Base-by-base conservation (phyloP, 1,284 basidiomycete genomes). In the Boletus calvinii region DNA sequence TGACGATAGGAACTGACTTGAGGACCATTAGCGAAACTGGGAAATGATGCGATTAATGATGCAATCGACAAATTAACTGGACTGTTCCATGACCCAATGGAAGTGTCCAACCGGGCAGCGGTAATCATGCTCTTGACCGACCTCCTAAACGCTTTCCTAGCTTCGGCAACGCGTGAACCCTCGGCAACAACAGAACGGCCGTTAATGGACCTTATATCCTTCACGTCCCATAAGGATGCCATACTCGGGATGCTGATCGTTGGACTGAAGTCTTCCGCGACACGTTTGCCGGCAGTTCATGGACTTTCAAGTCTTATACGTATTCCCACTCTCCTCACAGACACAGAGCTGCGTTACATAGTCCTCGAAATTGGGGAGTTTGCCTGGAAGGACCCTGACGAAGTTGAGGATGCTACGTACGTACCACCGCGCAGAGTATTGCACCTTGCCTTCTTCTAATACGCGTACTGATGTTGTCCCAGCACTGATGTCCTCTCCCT, bases 361-460 rank as follows among this genome's bases (percentile, higher is more conserved):
- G 88, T 95, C 1, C 84, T 87, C 52, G 85, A 82, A 49, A 77
- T 90, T 30, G 85, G 91, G 61, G 86, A 92, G 44, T 71, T 94
- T 10, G 69, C 93, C 31, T 72, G 80, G 34, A 75, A 76, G 20
- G 74, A 79, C 37, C 73, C 77, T 24, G 79, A 83, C 13, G 83
- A 86, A 18, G 73, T 68, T 6, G 78, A 80, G 18, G 83, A 85
- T 41, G 65, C 78, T 46, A 82, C 79, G 86, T 85, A 49, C 30
- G 50, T 57, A 24, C 39, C 40, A 24, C 46, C 18, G 31, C 29
- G 37, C 31, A 10, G 36, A 46, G 35, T 15, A 18, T 35, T 45
- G 29, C 24, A n/a, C 30, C 46, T 38, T 22, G 5, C 49, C 26
- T 29, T 40, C 29, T 40, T 36, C n/a, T 9, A 24, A 18, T 26